Percentiles rank a stretch among this genome's conserved stretches.
Conservation (phyloP, 352 stramenopile genomes). For the Globisporangium echinulatum region DNA sequence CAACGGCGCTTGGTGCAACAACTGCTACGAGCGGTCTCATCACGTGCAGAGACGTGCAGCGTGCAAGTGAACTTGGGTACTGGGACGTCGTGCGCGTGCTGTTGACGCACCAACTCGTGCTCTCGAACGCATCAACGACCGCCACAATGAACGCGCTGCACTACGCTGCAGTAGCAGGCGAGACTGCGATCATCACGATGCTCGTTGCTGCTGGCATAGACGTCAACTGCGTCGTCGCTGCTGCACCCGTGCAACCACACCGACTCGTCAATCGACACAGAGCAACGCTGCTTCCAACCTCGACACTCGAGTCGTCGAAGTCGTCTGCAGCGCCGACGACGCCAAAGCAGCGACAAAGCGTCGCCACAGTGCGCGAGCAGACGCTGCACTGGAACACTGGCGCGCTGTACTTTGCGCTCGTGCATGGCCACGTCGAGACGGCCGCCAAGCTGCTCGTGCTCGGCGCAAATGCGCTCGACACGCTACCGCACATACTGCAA, state of each 20-base stretch:
- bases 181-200: constrained; percentile 32
- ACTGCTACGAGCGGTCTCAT: constrained; percentile 34
- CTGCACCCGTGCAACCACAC: background rate
- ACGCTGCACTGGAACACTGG: constrained; percentile 18
- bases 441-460: constrained; percentile 50
- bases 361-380: too few relatives aligned
- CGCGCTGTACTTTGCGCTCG: constrained; percentile 44
- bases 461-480: constrained; percentile 37
- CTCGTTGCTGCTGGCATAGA: constrained; percentile 50
- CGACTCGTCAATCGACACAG: background rate
- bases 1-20: constrained; percentile 23
- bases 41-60: constrained; percentile 36
- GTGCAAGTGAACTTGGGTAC: constrained; percentile 39
- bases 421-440: constrained; percentile 45
- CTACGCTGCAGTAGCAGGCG: constrained; percentile 35
- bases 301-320: background rate
- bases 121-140: constrained; percentile 31
- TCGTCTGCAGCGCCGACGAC: background rate
- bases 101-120: constrained; percentile 39
- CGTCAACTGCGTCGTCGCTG: constrained; percentile 33
- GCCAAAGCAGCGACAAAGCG: background rate
- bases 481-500: constrained; percentile 20
- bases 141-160: constrained; percentile 41
- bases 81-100: constrained; percentile 41
- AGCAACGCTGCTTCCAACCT: background rate